Conservation (phyloP, 139 green algal species). For the Chlamydomonas sp. region DNA sequence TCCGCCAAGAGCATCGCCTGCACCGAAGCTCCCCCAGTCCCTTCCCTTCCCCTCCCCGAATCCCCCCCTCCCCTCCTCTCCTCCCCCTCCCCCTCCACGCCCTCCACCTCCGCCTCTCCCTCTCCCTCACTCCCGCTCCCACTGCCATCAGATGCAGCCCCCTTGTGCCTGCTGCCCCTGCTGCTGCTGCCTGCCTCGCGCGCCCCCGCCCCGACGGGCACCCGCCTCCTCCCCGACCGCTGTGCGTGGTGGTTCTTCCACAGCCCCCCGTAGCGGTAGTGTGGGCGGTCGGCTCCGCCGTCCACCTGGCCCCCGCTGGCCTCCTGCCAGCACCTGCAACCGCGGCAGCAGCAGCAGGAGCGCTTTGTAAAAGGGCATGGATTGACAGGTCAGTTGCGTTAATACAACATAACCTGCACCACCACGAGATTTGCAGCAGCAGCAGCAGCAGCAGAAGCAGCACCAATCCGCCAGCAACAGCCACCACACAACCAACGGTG, state of each 20-base stretch:
- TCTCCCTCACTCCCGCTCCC: too few relatives aligned
- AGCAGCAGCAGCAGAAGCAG: not conserved
- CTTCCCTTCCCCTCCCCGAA: too few relatives aligned
- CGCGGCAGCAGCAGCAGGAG: not conserved
- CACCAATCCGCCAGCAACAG: not conserved
- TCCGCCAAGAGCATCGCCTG: too few relatives aligned
- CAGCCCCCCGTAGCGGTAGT: constrained; percentile 28
- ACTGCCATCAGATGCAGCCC: too few relatives aligned
- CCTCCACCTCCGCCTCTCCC: too few relatives aligned
- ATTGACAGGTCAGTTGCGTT: not conserved
- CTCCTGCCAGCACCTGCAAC: constrained; percentile 6
- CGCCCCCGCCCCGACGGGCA: not conserved
- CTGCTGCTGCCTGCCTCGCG: not conserved
- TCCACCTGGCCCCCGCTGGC: constrained; percentile 26
- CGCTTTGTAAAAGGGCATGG: not conserved
- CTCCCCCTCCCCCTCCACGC: too few relatives aligned
- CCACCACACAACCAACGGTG: not conserved
- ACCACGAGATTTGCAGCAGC: not conserved
- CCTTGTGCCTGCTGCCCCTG: not conserved
- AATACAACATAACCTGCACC: not conserved
- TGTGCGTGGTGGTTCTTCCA: constrained; percentile 33
- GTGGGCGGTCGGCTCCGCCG: not conserved
- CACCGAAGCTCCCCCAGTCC: too few relatives aligned
- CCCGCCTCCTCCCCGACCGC: not conserved
- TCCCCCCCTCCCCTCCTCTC: too few relatives aligned